Base-by-base conservation (phyloP, 2,329 filamentous ascomycete genomes). In the Aspergillus glaucus region DNA sequence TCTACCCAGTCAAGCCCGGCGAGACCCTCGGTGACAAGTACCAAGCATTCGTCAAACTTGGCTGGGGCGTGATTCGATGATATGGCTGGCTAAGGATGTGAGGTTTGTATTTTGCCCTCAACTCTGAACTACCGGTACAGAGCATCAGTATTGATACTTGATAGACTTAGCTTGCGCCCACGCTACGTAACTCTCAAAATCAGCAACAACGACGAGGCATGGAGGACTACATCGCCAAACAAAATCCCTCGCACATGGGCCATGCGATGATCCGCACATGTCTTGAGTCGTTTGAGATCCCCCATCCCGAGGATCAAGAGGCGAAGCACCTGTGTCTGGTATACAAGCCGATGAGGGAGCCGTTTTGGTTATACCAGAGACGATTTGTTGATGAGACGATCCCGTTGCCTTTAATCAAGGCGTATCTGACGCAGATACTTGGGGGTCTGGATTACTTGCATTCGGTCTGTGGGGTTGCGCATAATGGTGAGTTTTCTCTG, bases 1-100 rank as follows among this genome's bases (percentile, higher is more conserved):
- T 70, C 49, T 75, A 75, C 51, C 69, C 69, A 5, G 68, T 63
- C 28, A 60, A 57, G 0, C 54, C 71, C 1, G 69, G 71, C 2
- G 61, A 75, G 10, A 50, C 70, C 1, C 63, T 74, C 3, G 56
- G 62, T 2, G 48, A 60, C n/a, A 52, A 59, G 3, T 76, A 65
- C 46, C 65, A 75, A 55, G 47, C 63, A 0, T 46, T 74, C 0
- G 58, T 64, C 1, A 75, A 75, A 49, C 55, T 75, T 6, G 72
- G 72, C 8, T 75, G 56, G 55, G 72, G 73, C 19, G 56, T 57
- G 14, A 65, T 6, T 75, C 70, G 4, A 76, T 71, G 0, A 68
- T 73, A 15, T 75, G 72, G 71, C 61, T 76, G 12, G 70, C 69
- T 4, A 63, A 61, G 28, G 65, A 74, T 52, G 48, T 72, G 7